Conservation (phyloP, 495 filamentous ascomycete species). For the Clavariopsis aquatica region DNA sequence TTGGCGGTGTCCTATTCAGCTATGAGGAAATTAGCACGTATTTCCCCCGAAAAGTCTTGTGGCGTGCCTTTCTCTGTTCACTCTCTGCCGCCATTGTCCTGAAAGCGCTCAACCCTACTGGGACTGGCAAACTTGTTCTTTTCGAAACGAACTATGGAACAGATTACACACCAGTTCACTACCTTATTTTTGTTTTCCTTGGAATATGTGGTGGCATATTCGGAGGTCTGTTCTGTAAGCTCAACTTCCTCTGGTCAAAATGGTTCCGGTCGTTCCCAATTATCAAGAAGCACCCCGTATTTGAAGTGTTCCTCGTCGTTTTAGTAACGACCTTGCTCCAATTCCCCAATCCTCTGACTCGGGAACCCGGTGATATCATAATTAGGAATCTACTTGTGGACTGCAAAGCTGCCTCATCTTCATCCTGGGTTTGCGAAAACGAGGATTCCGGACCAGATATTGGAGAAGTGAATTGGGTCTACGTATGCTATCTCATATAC, state of each 20-base stretch:
- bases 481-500: conserved; percentile 55
- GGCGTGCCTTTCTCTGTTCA: conserved; percentile 60
- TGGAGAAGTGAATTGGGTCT: conserved; percentile 36
- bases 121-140: conserved; percentile 60
- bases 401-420: conserved; percentile 44
- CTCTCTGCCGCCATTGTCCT: conserved; percentile 55
- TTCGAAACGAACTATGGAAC: conserved; percentile 61
- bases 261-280: conserved; percentile 54
- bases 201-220: conserved; percentile 59
- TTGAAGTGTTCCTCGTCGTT: conserved; percentile 58
- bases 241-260: conserved; percentile 58
- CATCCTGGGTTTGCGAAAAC: conserved; percentile 54
- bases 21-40: conserved; percentile 58
- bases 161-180: conserved; percentile 55
- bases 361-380: conserved; percentile 56
- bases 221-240: conserved; percentile 59
- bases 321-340: conserved; percentile 56
- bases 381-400: conserved; percentile 58
- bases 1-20: conserved; percentile 59
- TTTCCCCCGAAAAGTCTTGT: conserved; percentile 59
- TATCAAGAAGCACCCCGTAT: conserved; percentile 56
- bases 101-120: conserved; percentile 59
- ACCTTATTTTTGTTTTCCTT: conserved; percentile 57
- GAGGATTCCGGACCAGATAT: conserved; percentile 40
- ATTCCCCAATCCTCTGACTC: conserved; percentile 55